phyloP scores from a whole-genome alignment of 75 land plant genomes.

The Chamaecyparis obtusa region DNA sequence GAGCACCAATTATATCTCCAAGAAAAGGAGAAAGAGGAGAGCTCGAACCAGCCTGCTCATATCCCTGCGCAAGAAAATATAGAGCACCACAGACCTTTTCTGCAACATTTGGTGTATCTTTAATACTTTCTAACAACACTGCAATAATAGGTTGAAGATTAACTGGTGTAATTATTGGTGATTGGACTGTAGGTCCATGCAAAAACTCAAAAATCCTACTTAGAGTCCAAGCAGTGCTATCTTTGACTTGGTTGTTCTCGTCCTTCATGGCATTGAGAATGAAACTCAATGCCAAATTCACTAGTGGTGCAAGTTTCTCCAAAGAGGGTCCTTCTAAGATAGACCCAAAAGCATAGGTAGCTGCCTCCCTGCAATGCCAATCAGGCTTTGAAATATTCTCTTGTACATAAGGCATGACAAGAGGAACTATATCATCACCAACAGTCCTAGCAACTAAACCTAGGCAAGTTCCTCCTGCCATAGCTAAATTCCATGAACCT shows the following conservation, averaged over 20 bases:
- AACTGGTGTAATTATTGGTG: conserved; percentile 40
- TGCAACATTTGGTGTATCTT: conserved; percentile 72
- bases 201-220: conserved; percentile 79
- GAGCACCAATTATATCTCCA: conserved; percentile 34
- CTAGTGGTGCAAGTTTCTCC: conserved; percentile 62
- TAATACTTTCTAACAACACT: conserved; percentile 69
- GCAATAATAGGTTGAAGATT: conserved; percentile 58
- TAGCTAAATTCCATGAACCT: conserved; percentile 64
- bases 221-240: conserved; percentile 88
- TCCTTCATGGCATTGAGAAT: conserved; percentile 78
- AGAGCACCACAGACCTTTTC: conserved; percentile 89
- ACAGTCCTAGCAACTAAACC: conserved; percentile 77
- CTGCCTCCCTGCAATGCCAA: conserved; percentile 69
- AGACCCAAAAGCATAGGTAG: conserved; percentile 79
- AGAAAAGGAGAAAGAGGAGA: conserved; percentile 51
- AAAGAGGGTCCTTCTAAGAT: conserved; percentile 67
- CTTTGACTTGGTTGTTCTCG: conserved; percentile 67
- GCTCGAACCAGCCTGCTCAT: conserved; percentile 41
- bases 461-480: conserved; percentile 83
- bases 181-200: conserved; percentile 39
- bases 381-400: conserved; percentile 60
- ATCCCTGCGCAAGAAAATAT: conserved; percentile 80
- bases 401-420: conserved; percentile 77
- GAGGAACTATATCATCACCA: conserved; percentile 69
- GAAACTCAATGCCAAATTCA: conserved; percentile 51